Percentiles rank a stretch among this genome's conserved stretches.
Evolutionary conservation across 805 yeast genomes (phyloP).

Genomic region (Candida sanyiensis): DNA sequence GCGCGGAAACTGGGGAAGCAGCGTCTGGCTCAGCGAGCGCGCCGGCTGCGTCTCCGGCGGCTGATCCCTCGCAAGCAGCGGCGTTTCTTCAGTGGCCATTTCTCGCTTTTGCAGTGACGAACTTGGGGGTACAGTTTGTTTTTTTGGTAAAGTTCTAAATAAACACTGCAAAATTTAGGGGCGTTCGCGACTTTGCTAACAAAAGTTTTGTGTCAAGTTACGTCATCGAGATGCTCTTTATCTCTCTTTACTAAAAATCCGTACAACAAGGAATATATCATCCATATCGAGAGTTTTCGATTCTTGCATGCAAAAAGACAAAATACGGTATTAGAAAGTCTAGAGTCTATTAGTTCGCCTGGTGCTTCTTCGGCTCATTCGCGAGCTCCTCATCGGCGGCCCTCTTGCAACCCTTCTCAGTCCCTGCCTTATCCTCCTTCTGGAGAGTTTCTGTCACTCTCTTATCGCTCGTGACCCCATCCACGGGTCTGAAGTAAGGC

Average conservation of each 20-base stretch:
- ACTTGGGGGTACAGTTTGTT: neutral
- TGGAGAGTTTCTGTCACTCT: constrained; percentile 28
- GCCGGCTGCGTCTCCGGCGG: neutral
- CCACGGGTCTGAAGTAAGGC: constrained; percentile 87
- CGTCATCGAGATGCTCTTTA: no score
- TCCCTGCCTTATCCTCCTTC: constrained; percentile 7
- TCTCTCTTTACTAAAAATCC: no score
- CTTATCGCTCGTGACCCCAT: constrained; percentile 60
- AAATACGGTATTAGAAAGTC: neutral
- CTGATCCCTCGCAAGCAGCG: neutral
- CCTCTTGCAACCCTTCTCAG: constrained; percentile 16
- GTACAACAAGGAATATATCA: no score
- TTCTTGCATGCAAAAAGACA: no score
- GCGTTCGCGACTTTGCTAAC: no score
- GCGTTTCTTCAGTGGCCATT: constrained; percentile 1
- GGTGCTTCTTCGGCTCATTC: constrained; percentile 15
- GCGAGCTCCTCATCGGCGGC: constrained; percentile 21
- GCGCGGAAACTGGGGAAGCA: neutral
- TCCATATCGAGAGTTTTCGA: no score
- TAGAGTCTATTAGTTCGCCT: neutral
- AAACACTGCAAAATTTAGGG: no score
- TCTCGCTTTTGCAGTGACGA: neutral
- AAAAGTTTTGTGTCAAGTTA: no score
- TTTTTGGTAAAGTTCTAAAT: neutral
- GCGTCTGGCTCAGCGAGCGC: constrained; percentile 1